Evolutionary conservation across 257 asterid genomes (phyloP).

Genomic region (Ocimum tenuiflorum): DNA sequence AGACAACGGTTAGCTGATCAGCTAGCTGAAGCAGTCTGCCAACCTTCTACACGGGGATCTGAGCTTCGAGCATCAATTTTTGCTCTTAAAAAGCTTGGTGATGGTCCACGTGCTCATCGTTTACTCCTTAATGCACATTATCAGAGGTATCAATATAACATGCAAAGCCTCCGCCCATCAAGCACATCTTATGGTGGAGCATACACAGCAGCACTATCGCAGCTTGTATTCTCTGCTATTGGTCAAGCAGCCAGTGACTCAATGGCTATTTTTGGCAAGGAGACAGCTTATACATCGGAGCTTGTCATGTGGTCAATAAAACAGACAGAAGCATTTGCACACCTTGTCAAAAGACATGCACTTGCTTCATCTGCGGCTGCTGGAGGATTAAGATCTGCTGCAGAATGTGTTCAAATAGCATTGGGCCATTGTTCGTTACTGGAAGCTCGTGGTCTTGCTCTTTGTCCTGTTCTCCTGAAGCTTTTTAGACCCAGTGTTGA

Average conservation of each 20-base stretch:
- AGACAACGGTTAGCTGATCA: conserved; percentile 89
- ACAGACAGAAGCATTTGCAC: conserved; percentile 83
- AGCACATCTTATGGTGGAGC: conserved; percentile 98
- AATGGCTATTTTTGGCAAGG: conserved; percentile 73
- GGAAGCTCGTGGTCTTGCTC: conserved; percentile 95
- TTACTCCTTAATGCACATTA: conserved; percentile 88
- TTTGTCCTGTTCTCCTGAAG: conserved; percentile 84
- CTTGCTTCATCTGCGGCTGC: conserved; percentile 98
- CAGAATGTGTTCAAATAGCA: conserved; percentile 98
- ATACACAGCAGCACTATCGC: conserved; percentile 94
- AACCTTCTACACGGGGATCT: conserved; percentile 88
- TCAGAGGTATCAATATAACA: conserved; percentile 86
- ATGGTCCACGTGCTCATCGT: conserved; percentile 93
- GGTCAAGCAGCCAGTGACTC: conserved; percentile 97
- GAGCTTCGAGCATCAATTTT: conserved; percentile 94
- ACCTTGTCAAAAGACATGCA: conserved; percentile 87
- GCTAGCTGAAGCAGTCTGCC: conserved; percentile 95
- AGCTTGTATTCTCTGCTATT: conserved; percentile 89
- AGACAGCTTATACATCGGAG: conserved; percentile 87
- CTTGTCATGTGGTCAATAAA: conserved; percentile 98
- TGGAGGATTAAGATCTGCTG: conserved; percentile 98
- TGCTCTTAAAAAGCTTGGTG: conserved; percentile 93
- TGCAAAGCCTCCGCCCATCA: conserved; percentile 93
- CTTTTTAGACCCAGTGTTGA: conserved; percentile 95
- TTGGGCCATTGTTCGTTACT: conserved; percentile 89